Percentiles rank a stretch among this genome's conserved stretches.
phyloP scores from a whole-genome alignment of 164 flowering plant genomes.

The Buxus sempervirens region DNA sequence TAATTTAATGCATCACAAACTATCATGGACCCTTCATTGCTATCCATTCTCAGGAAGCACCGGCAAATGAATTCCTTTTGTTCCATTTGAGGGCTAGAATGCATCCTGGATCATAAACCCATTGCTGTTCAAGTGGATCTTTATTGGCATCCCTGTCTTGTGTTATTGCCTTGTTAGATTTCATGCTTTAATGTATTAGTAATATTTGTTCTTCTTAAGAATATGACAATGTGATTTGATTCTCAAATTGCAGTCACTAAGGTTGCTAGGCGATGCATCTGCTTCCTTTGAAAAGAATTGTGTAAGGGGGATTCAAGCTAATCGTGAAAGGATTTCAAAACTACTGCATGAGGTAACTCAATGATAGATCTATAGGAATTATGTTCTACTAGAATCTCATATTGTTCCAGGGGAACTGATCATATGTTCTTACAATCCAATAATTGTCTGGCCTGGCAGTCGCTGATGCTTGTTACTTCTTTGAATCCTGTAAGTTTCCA shows the following conservation, averaged over 20 bases:
- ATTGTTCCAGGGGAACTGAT: constrained; percentile 14
- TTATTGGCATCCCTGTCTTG: neutral
- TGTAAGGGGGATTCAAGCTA: constrained; percentile 89
- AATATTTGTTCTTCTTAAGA: neutral
- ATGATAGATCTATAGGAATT: neutral
- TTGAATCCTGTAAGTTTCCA: constrained; percentile 85
- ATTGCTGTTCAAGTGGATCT: neutral
- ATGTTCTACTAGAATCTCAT: neutral
- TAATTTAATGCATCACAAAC: constrained; percentile 1
- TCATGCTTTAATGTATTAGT: neutral
- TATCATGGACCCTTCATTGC: neutral
- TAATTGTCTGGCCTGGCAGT: constrained; percentile 51
- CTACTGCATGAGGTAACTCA: constrained; percentile 80
- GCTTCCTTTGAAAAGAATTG: constrained; percentile 97
- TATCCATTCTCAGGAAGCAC: neutral
- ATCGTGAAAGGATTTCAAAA: constrained; percentile 79
- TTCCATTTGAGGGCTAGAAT: no score
- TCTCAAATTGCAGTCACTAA: constrained; percentile 57
- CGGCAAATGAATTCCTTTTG: neutral
- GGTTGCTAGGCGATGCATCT: constrained; percentile 95
- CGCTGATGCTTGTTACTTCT: constrained; percentile 97
- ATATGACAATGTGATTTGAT: constrained; percentile 1
- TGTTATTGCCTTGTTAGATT: neutral
- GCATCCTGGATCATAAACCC: neutral
- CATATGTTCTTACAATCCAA: constrained; percentile 6